Evolutionary conservation across 495 filamentous ascomycete genomes (phyloP), one percentile per base, ranked within the genome.

Genomic region (Neurospora terricola): DNA sequence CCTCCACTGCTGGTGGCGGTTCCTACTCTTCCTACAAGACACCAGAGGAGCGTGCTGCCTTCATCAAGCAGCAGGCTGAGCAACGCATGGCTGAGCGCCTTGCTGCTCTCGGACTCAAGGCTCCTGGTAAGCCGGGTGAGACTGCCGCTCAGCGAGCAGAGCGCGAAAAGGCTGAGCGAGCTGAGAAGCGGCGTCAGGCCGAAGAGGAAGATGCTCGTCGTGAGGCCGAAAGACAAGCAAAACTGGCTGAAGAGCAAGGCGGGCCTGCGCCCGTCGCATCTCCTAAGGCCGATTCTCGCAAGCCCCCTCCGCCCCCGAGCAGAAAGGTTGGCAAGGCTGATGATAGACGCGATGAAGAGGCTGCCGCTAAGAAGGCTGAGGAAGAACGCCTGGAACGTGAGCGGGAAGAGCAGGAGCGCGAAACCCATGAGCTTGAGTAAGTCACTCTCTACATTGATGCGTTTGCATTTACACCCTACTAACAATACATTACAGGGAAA

Each of bases 51-150:
- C 89, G 96, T 48, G 94, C 96, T 36, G 93, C 96, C 6, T 97
- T 94, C 80, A 97, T 98, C 75, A 96, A 96, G 80, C 94, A 98
- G 80, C 94, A 97, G 80, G 96, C 96, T 14, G 94, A 98, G 81
- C 93, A 94, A 79, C 92, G 94, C 66, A 98, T 99, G 92, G 94
- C 95, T n/a, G 96, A 98, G 80, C 90, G 96, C 69, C 89, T 99
- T 75, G 96, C 96, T 62, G 96, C 95, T 68, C 88, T 97, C 72
- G 96, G 96, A 21, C 88, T 99, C 76, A 96, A 94, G 78, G 88
- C 94, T 37, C 89, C 92, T 38, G 83, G 88, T 3, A 91, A 89
- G 73, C 81, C 88, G 23, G 88, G 89, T 4, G 96, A 99, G 82
- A 92, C 91, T 36, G 83, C 94, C 2, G 86, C 90, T 70, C 94